Conservation (phyloP, 192 early-diverging fungal genomes). For the Chytriomyces confervae region DNA sequence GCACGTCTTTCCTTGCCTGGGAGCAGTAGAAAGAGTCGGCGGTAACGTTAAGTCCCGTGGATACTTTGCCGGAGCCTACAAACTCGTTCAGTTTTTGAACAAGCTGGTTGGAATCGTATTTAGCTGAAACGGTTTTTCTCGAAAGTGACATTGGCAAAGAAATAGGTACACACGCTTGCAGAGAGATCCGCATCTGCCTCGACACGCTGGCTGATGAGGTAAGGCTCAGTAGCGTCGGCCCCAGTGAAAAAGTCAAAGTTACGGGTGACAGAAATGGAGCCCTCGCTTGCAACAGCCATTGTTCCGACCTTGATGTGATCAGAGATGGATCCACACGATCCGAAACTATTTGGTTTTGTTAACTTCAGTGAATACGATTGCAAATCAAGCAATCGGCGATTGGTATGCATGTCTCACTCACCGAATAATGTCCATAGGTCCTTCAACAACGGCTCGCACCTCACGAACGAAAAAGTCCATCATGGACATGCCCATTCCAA, state of each 20-base stretch:
- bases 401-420: not conserved
- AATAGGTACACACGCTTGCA: constrained; percentile 28
- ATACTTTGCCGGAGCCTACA: constrained; percentile 53
- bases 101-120: constrained; percentile 26
- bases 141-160: not conserved
- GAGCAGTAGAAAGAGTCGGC: constrained; percentile 88
- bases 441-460: constrained; percentile 75
- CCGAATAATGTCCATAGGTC: constrained; percentile 79
- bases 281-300: constrained; percentile 69
- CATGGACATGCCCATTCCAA: constrained; percentile 83
- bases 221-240: constrained; percentile 52
- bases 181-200: constrained; percentile 67
- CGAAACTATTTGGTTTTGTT: constrained; percentile 52
- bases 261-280: constrained; percentile 65
- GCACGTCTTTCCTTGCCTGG: constrained; percentile 73
- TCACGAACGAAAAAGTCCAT: constrained; percentile 94
- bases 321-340: constrained; percentile 83
- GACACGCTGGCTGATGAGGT: constrained; percentile 67
- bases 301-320: constrained; percentile 57
- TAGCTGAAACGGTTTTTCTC: too few species aligned
- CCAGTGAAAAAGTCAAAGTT: constrained; percentile 79
- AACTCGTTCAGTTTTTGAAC: constrained; percentile 16
- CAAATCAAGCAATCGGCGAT: not conserved
- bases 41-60: constrained; percentile 71
- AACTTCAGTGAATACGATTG: not conserved